These are phyloP conservation scores for Vitis hybrid DNA, from an alignment of 177 flowering plant species.

Conservation along the genomic window DNA sequence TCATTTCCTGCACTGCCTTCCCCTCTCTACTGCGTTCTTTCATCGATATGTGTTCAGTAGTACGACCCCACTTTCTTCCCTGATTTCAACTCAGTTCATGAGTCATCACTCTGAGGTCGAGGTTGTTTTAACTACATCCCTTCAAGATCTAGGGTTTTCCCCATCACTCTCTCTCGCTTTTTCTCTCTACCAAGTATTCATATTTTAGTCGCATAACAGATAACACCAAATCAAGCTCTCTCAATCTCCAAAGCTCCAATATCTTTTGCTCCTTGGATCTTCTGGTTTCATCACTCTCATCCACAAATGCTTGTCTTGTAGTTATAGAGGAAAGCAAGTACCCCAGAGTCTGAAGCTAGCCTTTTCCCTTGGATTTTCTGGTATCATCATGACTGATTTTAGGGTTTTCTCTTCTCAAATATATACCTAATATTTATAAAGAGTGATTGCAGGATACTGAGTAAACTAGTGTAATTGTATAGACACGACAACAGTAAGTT, in stretches of 20 bases:
- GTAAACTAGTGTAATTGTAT: no score
- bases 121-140: conserved; percentile 14
- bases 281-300: conserved; percentile 9
- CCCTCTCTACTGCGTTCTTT: neutral
- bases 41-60: neutral
- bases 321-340: no score
- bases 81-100: neutral
- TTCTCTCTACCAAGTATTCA: neutral
- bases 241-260: conserved; percentile 6
- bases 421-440: no score
- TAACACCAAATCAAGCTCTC: neutral
- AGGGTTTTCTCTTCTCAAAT: no score
- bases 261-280: conserved; percentile 23
- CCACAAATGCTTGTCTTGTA: no score
- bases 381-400: no score
- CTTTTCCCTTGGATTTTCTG: no score
- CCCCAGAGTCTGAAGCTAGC: no score
- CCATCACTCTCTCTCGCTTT: neutral
- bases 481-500: no score
- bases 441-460: no score
- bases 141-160: conserved; percentile 45
- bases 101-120: conserved; percentile 1
- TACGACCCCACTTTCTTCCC: neutral
- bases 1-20: neutral
- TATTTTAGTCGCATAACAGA: neutral